phyloP scores from a whole-genome alignment of 352 stramenopile genomes.

The Phytophthora pinifolia region DNA sequence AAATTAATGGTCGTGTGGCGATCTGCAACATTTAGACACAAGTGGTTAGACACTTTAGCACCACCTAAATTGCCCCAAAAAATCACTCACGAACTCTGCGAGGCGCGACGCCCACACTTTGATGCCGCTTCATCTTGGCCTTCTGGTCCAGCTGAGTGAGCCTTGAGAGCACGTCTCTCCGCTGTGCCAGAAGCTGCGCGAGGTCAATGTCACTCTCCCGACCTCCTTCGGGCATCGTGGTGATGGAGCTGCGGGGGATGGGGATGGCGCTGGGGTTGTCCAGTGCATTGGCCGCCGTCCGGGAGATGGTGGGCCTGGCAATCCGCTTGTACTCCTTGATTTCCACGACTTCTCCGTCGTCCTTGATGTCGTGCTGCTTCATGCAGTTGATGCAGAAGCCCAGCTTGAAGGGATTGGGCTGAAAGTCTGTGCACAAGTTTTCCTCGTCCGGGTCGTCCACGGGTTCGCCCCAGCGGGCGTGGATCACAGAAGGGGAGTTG shows the following conservation, averaged over 20 bases:
- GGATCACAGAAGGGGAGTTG: conserved; percentile 79
- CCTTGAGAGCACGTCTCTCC: conserved; percentile 76
- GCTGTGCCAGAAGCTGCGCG: conserved; percentile 65
- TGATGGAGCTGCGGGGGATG: conserved; percentile 29
- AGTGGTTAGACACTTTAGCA: too few species aligned
- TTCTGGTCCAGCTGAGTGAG: conserved; percentile 56
- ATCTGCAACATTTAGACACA: conserved; percentile 18
- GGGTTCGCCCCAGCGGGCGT: conserved; percentile 83
- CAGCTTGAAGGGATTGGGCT: conserved; percentile 83
- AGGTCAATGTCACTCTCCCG: conserved; percentile 86
- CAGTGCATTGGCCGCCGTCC: conserved; percentile 76
- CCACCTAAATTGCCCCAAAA: background rate
- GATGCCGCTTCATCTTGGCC: conserved; percentile 49
- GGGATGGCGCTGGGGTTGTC: conserved; percentile 73
- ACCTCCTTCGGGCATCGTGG: conserved; percentile 31
- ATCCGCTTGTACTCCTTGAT: conserved; percentile 89
- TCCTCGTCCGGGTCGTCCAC: conserved; percentile 85
- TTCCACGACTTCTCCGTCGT: conserved; percentile 57
- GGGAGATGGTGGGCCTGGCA: conserved; percentile 61
- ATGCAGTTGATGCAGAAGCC: conserved; percentile 91
- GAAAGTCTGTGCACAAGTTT: conserved; percentile 77
- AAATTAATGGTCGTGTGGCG: conserved; percentile 41
- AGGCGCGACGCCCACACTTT: conserved; percentile 27
- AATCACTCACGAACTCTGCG: conserved; percentile 46
- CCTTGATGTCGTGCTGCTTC: conserved; percentile 86